phyloP scores from a whole-genome alignment of 2,329 filamentous ascomycete species.

The Elsinoe arachidis region DNA sequence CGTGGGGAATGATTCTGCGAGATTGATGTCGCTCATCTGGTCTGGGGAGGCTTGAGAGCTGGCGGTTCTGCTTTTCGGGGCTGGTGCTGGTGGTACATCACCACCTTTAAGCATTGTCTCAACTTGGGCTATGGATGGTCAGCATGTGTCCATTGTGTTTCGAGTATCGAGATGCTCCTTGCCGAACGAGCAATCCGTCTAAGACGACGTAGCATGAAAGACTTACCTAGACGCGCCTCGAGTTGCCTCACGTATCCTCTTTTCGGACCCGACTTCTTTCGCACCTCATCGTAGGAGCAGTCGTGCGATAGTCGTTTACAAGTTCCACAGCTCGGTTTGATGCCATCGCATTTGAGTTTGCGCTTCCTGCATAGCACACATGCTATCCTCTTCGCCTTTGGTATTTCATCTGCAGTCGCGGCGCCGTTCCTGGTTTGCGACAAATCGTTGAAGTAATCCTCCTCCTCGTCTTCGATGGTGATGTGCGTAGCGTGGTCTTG shows the following conservation, averaged over 20 bases:
- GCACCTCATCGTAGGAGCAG: constrained; percentile 84
- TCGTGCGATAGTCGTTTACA: constrained; percentile 79
- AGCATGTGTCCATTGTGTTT: constrained; percentile 1
- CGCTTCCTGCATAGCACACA: constrained; percentile 90
- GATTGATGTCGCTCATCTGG: not conserved
- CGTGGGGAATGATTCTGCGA: not conserved
- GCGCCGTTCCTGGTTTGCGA: constrained; percentile 35
- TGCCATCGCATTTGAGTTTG: constrained; percentile 83
- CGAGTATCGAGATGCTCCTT: no score
- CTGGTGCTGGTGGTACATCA: not conserved
- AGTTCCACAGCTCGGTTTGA: constrained; percentile 76
- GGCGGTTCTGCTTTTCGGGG: not conserved
- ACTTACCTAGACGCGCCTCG: constrained; percentile 82
- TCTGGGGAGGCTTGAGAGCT: not conserved
- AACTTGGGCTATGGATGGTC: constrained; percentile 53
- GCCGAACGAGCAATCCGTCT: no score
- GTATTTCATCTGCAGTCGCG: constrained; percentile 26
- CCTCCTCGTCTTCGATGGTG: constrained; percentile 29
- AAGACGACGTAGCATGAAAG: not conserved
- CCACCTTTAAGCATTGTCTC: constrained; percentile 83
- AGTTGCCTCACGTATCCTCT: constrained; percentile 89
- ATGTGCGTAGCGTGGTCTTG: not conserved
- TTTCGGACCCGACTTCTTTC: constrained; percentile 91
- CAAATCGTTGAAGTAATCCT: constrained; percentile 49
- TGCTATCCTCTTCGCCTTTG: constrained; percentile 70